Base-by-base conservation (phyloP, 495 filamentous ascomycete genomes). In the Aspergillus cristatus region DNA sequence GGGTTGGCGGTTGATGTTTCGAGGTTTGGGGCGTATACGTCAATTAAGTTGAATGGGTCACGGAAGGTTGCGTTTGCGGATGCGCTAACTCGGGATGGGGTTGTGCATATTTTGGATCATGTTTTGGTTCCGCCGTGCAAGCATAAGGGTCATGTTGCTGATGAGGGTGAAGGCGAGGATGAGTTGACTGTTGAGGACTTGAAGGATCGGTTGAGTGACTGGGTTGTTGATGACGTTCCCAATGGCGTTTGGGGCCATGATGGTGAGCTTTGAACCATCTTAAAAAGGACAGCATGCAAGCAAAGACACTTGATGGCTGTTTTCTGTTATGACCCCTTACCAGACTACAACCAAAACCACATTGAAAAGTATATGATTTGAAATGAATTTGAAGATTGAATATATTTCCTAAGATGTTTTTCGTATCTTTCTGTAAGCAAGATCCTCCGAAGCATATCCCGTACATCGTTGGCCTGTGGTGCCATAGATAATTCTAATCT, bases 121-220 rank as follows among this genome's bases (percentile, higher is more conserved):
- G 77, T 94, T 1, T 54, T 94, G 39, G 75, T 94, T 49, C 87
- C 87, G 47, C 85, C 85, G 4, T 72, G 67, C 54, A 72, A 70
- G 30, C 46, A 4, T 67, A 18, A 62, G 55, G 25, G 50, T 55
- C 13, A 46, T 36, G 31, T 34, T 31, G 5, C 42, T 51, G 28
- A 51, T 58, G 14, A 66, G 63, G 46, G 25, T 8, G 25, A 18
- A 16, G 43, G 14, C 11, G 54, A 55, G 2, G 70, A 68, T 29
- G 71, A 77, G 51, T 60, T 84, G 50, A 67, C 54, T 3, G 66
- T 86, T 13, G 76, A 81, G 42, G 82, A 84, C 17, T 67, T 89
- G 38, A 69, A 68, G 42, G 67, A 71, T 38, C 60, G 75, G 28
- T 53, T 86, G 28, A 56, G 55, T 36, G 65, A 64, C 3, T 70